Conservation (phyloP, 768 basidiomycete species). For the Candolleomyces eurysporus region DNA sequence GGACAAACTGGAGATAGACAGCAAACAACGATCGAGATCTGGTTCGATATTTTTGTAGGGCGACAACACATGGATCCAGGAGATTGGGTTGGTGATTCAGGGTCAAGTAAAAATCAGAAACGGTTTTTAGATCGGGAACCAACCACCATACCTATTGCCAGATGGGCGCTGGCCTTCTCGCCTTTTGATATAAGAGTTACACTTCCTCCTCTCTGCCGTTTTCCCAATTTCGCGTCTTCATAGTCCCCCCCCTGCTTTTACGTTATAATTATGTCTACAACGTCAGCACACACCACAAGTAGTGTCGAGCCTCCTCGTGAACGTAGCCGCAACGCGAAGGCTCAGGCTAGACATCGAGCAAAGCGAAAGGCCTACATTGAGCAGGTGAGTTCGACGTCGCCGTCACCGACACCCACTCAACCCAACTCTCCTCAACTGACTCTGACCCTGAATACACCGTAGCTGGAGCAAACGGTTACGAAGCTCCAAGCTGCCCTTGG, state of each 20-base stretch:
- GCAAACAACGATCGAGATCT: constrained; percentile 18
- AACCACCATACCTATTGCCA: constrained; percentile 33
- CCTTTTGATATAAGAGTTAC: constrained; percentile 39
- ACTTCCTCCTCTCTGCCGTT: constrained; percentile 30
- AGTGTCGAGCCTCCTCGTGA: constrained; percentile 60
- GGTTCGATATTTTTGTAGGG: constrained; percentile 10
- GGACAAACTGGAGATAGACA: constrained; percentile 19
- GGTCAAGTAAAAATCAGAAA: constrained; percentile 35
- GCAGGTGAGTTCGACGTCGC: constrained; percentile 46
- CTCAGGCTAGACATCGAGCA: constrained; percentile 86
- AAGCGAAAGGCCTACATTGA: constrained; percentile 94
- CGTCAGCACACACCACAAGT: constrained; percentile 53
- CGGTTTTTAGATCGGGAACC: constrained; percentile 44
- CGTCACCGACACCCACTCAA: neutral
- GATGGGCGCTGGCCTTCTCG: constrained; percentile 31
- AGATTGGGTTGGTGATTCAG: constrained; percentile 24
- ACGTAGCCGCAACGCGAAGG: constrained; percentile 84
- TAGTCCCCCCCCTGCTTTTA: constrained; percentile 38
- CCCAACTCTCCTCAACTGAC: neutral
- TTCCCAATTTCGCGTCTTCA: constrained; percentile 51
- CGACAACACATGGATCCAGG: constrained; percentile 12
- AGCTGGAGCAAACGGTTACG: constrained; percentile 86
- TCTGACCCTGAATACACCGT: constrained; percentile 2
- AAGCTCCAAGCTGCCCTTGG: constrained; percentile 77
- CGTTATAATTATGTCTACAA: constrained; percentile 61